Conservation (phyloP, 345 rosid species). For the Leavenworthia alabamica region DNA sequence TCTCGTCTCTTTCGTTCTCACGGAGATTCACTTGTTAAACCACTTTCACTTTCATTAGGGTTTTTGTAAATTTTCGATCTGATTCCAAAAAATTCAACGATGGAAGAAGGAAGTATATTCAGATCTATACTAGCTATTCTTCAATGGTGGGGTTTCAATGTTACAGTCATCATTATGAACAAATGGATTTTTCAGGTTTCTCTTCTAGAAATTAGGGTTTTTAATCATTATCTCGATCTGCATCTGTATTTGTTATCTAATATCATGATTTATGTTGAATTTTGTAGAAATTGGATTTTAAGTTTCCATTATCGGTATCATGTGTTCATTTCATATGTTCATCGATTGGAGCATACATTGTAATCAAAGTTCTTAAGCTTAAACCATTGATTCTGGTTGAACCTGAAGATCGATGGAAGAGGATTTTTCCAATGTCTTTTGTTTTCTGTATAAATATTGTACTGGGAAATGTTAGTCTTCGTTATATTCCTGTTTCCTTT, state of each 20-base stretch:
- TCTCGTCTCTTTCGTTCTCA: neutral
- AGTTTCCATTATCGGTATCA: slow-evolving; percentile 86
- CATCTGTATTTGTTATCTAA: neutral
- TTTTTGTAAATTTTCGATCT: neutral
- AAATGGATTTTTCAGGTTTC: slow-evolving; percentile 98
- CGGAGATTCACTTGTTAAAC: too few relatives aligned
- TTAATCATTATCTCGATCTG: too few relatives aligned
- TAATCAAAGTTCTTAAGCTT: slow-evolving; percentile 74
- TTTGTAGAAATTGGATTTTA: slow-evolving; percentile 96
- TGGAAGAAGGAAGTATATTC: slow-evolving; percentile 75
- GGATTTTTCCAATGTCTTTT: slow-evolving; percentile 95
- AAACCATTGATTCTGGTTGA: slow-evolving; percentile 81
- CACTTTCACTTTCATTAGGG: neutral
- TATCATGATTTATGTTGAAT: too few relatives aligned
- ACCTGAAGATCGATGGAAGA: slow-evolving; percentile 84
- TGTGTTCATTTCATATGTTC: slow-evolving; percentile 95
- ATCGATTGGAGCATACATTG: slow-evolving; percentile 79
- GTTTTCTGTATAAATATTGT: slow-evolving; percentile 95
- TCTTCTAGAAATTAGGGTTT: neutral
- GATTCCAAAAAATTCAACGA: slow-evolving; percentile 20
- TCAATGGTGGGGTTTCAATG: slow-evolving; percentile 97
- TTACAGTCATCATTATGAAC: slow-evolving; percentile 94
- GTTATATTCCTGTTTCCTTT: slow-evolving; percentile 94
- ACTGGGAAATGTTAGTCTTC: slow-evolving; percentile 84
- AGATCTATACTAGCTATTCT: slow-evolving; percentile 84